phyloP scores from a whole-genome alignment of 2,329 filamentous ascomycete genomes.

The Stagonosporopsis tanaceti region DNA sequence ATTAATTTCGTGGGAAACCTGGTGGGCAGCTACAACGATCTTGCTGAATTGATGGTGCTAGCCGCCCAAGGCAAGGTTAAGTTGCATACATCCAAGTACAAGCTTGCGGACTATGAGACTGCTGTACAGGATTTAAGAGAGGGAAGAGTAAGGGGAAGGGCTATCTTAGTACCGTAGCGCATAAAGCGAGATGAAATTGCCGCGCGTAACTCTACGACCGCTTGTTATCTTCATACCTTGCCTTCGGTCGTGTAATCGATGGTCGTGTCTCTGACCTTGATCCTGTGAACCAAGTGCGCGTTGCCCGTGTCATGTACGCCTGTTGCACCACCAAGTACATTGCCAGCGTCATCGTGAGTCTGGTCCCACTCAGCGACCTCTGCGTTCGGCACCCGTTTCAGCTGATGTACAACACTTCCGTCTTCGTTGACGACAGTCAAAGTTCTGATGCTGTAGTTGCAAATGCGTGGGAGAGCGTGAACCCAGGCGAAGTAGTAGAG shows the following conservation, averaged over 20 bases:
- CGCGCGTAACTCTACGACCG: not conserved
- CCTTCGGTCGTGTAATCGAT: not conserved
- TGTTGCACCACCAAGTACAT: conserved; percentile 26
- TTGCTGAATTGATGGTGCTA: conserved; percentile 11
- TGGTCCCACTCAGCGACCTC: conserved; percentile 41
- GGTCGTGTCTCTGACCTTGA: conserved; percentile 20
- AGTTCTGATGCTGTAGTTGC: conserved; percentile 36
- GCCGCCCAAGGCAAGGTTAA: conserved; percentile 14
- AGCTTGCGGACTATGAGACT: conserved; percentile 7
- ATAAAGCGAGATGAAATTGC: no score
- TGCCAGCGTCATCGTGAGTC: conserved; percentile 40
- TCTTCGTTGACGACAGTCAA: conserved; percentile 38
- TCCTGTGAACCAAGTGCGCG: conserved; percentile 21
- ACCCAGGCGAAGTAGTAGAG: conserved; percentile 43
- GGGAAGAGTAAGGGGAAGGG: conserved; percentile 2
- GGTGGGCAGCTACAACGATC: conserved; percentile 14
- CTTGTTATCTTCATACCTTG: conserved; percentile 3
- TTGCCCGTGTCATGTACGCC: conserved; percentile 11
- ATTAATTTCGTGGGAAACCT: conserved; percentile 12
- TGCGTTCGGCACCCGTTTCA: conserved; percentile 35
- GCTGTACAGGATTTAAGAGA: conserved; percentile 11
- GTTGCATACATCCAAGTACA: conserved; percentile 13
- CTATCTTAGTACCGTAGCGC: conserved; percentile 1
- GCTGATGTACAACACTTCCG: conserved; percentile 38
- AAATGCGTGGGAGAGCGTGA: conserved; percentile 32